Evolutionary conservation across 2,329 filamentous ascomycete species (phyloP).

Genomic region (Sarocladiaceae sp.): DNA sequence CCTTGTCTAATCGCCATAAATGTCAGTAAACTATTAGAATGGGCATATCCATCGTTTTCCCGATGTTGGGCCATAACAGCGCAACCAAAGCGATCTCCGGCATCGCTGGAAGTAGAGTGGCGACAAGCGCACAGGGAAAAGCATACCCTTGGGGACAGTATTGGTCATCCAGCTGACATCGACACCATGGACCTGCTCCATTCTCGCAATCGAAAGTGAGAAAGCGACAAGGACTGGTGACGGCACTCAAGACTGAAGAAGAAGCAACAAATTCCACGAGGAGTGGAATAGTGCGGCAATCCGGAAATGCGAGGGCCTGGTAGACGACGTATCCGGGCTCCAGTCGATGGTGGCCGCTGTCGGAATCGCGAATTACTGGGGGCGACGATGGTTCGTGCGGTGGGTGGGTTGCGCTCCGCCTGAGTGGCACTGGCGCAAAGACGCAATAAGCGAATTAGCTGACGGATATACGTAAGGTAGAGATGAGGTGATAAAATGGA

Average conservation of each 20-base stretch:
- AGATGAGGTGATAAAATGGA: not conserved
- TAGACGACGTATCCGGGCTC: not conserved
- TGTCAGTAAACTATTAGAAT: not conserved
- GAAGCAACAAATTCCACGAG: not conserved
- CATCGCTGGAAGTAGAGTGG: not conserved
- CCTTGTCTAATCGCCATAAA: constrained; percentile 22
- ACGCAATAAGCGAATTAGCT: constrained; percentile 1
- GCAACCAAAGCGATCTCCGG: not conserved
- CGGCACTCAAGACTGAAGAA: not conserved
- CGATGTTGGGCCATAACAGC: not conserved
- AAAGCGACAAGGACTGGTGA: not conserved
- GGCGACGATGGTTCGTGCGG: not conserved
- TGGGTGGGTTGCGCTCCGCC: constrained; percentile 1
- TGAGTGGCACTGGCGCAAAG: not conserved
- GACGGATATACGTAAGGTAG: not conserved
- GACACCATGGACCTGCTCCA: constrained; percentile 78
- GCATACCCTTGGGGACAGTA: constrained; percentile 74
- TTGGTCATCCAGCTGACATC: constrained; percentile 89
- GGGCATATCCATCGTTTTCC: too few relatives aligned
- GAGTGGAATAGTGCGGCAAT: not conserved
- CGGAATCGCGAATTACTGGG: constrained; percentile 4
- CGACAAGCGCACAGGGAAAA: constrained; percentile 14
- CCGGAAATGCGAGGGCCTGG: not conserved
- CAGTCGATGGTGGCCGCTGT: constrained; percentile 5
- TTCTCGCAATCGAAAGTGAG: constrained; percentile 26